phyloP scores from a whole-genome alignment of 345 rosid species.

The Anastatica hierochuntica region DNA sequence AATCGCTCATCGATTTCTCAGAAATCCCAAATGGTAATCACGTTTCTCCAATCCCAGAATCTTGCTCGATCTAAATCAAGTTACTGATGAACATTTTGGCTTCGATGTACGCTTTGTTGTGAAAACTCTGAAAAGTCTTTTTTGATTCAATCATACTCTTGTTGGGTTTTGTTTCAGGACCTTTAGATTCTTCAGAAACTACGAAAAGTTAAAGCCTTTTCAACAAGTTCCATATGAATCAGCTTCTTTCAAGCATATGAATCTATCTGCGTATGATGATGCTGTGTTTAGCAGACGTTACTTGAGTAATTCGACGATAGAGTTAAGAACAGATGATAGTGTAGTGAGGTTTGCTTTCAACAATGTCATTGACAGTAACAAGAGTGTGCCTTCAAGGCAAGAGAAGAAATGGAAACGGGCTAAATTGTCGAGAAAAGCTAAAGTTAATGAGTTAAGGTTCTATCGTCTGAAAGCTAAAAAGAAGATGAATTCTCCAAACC shows the following conservation, averaged over 20 bases:
- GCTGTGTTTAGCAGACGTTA: too few species aligned
- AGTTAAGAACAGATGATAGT: conserved; percentile 47
- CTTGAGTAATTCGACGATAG: conserved; percentile 39
- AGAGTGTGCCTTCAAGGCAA: conserved; percentile 16
- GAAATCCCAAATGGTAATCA: conserved; percentile 16
- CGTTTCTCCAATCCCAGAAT: not conserved
- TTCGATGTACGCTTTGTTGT: too few species aligned
- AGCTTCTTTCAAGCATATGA: conserved; percentile 10
- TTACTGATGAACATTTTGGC: too few species aligned
- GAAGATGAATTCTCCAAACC: conserved; percentile 93
- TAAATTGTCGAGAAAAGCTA: conserved; percentile 57
- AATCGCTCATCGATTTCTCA: conserved; percentile 12
- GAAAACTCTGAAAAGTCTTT: too few species aligned
- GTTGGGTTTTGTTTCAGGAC: conserved; percentile 32
- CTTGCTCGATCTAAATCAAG: too few species aligned
- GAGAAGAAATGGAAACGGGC: conserved; percentile 38
- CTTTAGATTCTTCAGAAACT: conserved; percentile 15
- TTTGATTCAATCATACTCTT: not conserved
- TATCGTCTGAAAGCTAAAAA: conserved; percentile 81
- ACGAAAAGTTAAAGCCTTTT: conserved; percentile 18
- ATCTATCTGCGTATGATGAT: not conserved
- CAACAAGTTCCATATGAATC: not conserved
- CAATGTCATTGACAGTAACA: conserved; percentile 15
- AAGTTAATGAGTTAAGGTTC: conserved; percentile 67
- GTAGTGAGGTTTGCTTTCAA: conserved; percentile 58